Evolutionary conservation across 768 basidiomycete genomes (phyloP), one percentile per base, ranked within the genome.

Genomic region (Tremella mesenterica): DNA sequence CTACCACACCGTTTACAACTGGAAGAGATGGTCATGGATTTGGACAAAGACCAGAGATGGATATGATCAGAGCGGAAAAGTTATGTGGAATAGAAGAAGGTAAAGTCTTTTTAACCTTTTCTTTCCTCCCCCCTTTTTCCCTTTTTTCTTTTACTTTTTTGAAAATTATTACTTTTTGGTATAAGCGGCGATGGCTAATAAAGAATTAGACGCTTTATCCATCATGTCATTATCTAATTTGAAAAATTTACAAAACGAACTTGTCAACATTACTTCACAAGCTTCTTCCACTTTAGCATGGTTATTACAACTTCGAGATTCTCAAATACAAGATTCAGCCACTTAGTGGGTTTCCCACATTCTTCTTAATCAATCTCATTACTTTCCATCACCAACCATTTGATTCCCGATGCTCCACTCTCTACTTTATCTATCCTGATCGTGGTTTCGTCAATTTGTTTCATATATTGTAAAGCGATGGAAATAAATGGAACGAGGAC

Each of bases 271-370:
- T 58, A 91, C 86, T 3, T 82, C 83, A 4, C 81, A 82, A 34
- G 82, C 86, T 0, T 89, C 88, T 1, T 74, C 80, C 12, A 75
- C 88, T 9, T 76, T 95, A 51, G 89, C 88, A 18, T 81, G 89
- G 75, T 75, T 90, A 30, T 76, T 92, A 56, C 89, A 95, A 74
- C 79, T 81, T 33, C 63, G 67, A 52, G 70, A 73, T 41, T 61
- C 62, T 27, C 67, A 67, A 46, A 51, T 56, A 7, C 68, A 73
- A 26, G 72, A 71, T 44, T 60, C 67, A 21, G 52, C 53, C 2
- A 68, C 66, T 43, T 69, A 70, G 70, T 72, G 43, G 53, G 69
- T 59, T n/a, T 16, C 13, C n/a, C 16, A 7, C 3, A n/a, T 9
- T 29, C 26, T 30, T 44, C 26, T 4, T 30, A 38, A n/a, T 18